These are phyloP conservation scores for Kwoniella europaea DNA, from an alignment of 768 basidiomycete species.

Conservation along the genomic window DNA sequence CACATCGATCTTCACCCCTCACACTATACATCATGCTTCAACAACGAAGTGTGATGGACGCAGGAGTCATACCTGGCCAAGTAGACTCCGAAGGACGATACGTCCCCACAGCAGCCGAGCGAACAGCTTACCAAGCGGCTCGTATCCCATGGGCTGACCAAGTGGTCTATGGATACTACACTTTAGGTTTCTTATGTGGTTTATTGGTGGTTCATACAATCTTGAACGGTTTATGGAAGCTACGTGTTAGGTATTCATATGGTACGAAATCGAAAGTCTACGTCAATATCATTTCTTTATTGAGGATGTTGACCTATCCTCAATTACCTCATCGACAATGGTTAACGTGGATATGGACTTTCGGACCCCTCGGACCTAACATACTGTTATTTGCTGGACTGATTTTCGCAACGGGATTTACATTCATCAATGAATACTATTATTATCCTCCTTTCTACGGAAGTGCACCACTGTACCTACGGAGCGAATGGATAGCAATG, in stretches of 20 bases:
- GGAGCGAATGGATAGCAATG: constrained; percentile 59
- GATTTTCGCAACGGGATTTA: constrained; percentile 3
- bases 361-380: constrained; percentile 19
- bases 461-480: constrained; percentile 29
- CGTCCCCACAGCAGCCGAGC: constrained; percentile 16
- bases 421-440: constrained; percentile 23
- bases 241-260: neutral
- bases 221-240: constrained; percentile 9
- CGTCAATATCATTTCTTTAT: neutral
- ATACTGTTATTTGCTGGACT: constrained; percentile 1
- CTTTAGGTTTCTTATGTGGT: constrained; percentile 10
- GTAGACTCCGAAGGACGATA: constrained; percentile 14
- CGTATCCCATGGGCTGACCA: constrained; percentile 16
- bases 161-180: constrained; percentile 20
- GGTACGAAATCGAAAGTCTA: neutral
- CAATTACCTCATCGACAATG: neutral
- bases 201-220: neutral
- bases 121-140: constrained; percentile 18
- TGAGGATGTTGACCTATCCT: constrained; percentile 8
- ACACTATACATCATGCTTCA: no score
- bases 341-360: constrained; percentile 9
- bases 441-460: constrained; percentile 24
- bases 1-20: no score
- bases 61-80: constrained; percentile 11
- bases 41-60: neutral